Percentiles rank a stretch among this genome's conserved stretches.
These are phyloP conservation scores for Haematococcus lacustris DNA, from an alignment of 139 green algal genomes.

Conservation along the genomic window DNA sequence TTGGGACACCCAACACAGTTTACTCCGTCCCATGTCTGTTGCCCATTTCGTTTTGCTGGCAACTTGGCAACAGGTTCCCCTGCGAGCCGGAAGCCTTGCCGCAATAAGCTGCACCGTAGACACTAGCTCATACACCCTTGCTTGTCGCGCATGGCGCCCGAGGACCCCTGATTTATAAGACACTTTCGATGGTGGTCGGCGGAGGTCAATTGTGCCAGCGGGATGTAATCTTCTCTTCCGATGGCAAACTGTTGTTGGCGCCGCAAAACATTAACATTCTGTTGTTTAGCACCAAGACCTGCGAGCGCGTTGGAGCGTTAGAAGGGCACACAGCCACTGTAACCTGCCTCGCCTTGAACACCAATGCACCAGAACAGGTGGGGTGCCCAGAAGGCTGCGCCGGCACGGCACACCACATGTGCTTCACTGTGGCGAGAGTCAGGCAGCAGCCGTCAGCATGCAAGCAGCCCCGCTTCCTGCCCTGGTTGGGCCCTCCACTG, in stretches of 20 bases:
- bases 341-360: conserved; percentile 33
- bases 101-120: too few species aligned
- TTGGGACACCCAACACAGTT: too few species aligned
- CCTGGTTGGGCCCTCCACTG: too few species aligned
- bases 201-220: conserved; percentile 16
- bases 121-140: too few species aligned
- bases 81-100: too few species aligned
- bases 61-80: neutral
- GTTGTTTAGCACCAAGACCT: conserved; percentile 38
- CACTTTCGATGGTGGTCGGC: conserved; percentile 9
- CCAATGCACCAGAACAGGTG: conserved; percentile 22
- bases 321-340: conserved; percentile 36
- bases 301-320: conserved; percentile 30
- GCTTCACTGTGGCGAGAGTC: too few species aligned
- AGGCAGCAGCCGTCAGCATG: too few species aligned
- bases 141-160: too few species aligned
- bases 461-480: too few species aligned
- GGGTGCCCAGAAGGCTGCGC: too few species aligned
- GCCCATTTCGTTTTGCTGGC: neutral
- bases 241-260: conserved; percentile 36
- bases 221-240: conserved; percentile 11
- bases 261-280: conserved; percentile 26
- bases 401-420: too few species aligned
- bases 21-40: neutral
- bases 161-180: conserved; percentile 5